Evolutionary conservation across 441 rosid genomes (phyloP).

Genomic region (Gossypium schwendimanii): DNA sequence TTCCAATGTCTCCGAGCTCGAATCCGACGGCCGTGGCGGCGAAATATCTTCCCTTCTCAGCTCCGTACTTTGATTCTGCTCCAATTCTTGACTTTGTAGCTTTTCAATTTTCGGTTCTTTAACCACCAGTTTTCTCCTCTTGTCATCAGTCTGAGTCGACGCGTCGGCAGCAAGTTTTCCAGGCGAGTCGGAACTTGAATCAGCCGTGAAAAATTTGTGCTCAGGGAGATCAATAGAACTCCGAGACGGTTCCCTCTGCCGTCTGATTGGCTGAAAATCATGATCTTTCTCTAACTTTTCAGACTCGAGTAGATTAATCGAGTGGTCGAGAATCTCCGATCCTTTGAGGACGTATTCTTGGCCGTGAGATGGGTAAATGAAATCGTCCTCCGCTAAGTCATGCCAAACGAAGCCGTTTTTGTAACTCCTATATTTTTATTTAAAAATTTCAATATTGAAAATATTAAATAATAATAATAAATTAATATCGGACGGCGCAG

Average conservation of each 20-base stretch:
- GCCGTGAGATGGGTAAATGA: slow-evolving; percentile 76
- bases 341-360: slow-evolving; percentile 89
- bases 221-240: slow-evolving; percentile 72
- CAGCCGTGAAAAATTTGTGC: slow-evolving; percentile 67
- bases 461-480: too few relatives aligned
- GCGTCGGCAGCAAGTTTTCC: slow-evolving; percentile 62
- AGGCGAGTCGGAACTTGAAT: slow-evolving; percentile 43
- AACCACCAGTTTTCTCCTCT: slow-evolving; percentile 38
- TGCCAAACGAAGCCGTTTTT: slow-evolving; percentile 93
- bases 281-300: slow-evolving; percentile 18
- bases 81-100: slow-evolving; percentile 17
- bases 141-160: slow-evolving; percentile 77
- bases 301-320: slow-evolving; percentile 24
- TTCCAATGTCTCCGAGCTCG: slow-evolving; percentile 88
- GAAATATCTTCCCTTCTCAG: slow-evolving; percentile 75
- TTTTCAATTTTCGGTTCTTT: slow-evolving; percentile 29
- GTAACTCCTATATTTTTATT: slow-evolving; percentile 50
- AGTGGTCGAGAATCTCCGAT: slow-evolving; percentile 58
- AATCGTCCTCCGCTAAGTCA: slow-evolving; percentile 66
- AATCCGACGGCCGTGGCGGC: slow-evolving; percentile 81
- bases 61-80: slow-evolving; percentile 39
- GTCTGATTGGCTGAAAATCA: slow-evolving; percentile 31
- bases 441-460: too few relatives aligned
- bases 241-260: slow-evolving; percentile 78
- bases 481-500: background rate